These are phyloP conservation scores for Russula ochroleuca DNA, from an alignment of 768 basidiomycete genomes.

Conservation along the genomic window DNA sequence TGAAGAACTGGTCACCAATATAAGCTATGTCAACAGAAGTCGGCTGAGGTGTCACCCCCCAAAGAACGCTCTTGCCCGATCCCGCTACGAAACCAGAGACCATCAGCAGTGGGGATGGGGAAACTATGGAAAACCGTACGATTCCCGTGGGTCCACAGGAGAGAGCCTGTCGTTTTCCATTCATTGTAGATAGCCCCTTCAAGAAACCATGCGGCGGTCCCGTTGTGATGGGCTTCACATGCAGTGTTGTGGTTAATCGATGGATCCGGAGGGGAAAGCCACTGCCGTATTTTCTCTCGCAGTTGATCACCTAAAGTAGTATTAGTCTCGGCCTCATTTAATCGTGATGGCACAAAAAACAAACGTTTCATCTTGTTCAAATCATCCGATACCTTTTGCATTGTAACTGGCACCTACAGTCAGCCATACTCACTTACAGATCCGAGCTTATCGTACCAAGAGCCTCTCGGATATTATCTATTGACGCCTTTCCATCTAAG, in stretches of 20 bases:
- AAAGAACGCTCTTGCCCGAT: slow-evolving; percentile 11
- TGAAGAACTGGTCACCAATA: background rate
- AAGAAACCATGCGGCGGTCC: background rate
- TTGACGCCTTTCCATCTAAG: background rate
- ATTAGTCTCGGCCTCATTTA: background rate
- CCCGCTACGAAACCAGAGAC: slow-evolving; percentile 2
- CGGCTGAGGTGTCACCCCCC: background rate
- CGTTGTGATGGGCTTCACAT: background rate
- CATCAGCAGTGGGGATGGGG: background rate
- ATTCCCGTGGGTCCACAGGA: slow-evolving; percentile 10
- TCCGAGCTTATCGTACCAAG: background rate
- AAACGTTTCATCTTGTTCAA: background rate
- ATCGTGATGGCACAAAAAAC: background rate
- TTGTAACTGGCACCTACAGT: background rate
- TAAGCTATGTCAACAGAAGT: background rate
- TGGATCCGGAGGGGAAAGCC: background rate
- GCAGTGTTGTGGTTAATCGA: background rate
- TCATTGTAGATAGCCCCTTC: background rate
- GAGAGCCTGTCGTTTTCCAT: background rate
- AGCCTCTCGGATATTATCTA: background rate
- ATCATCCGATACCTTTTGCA: background rate
- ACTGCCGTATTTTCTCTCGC: background rate
- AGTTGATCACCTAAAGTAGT: background rate
- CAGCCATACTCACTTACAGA: background rate
- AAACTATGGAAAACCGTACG: background rate